A percentile compares a stretch with the other conserved stretches of the same genome.
Evolutionary conservation across 2,329 filamentous ascomycete species (phyloP).

Genomic region (Saccharata proteae): DNA sequence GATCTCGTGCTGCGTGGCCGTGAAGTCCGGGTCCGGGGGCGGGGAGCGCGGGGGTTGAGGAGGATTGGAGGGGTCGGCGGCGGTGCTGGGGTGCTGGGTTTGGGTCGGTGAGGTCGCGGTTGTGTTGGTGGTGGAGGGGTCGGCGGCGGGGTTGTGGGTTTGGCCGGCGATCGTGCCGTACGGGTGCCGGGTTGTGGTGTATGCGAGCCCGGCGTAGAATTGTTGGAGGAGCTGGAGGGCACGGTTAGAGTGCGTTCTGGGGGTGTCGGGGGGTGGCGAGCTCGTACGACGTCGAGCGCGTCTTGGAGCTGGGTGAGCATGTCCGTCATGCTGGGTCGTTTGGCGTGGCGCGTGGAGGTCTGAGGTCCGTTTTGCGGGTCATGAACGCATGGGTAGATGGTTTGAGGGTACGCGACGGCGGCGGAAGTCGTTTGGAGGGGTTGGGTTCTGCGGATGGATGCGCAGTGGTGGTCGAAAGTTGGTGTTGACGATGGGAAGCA

Average conservation of each 20-base stretch:
- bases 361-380: too few species aligned
- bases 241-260: background rate
- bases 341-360: too few species aligned
- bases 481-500: too few species aligned
- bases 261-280: background rate
- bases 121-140: slow-evolving; percentile 14
- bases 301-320: slow-evolving; percentile 75
- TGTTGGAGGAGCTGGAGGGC: slow-evolving; percentile 17
- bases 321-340: slow-evolving; percentile 56
- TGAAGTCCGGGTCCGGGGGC: slow-evolving; percentile 6
- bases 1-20: slow-evolving; percentile 44
- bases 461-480: too few species aligned
- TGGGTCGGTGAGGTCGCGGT: slow-evolving; percentile 5
- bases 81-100: slow-evolving; percentile 11
- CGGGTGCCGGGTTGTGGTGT: slow-evolving; percentile 31
- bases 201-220: slow-evolving; percentile 34
- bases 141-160: slow-evolving; percentile 23
- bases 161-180: slow-evolving; percentile 31
- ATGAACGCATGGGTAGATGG: too few species aligned
- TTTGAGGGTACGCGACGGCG: too few species aligned
- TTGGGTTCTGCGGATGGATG: too few species aligned
- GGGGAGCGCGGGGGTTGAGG: slow-evolving; percentile 5
- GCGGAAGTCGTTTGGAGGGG: too few species aligned
- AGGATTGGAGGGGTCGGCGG: slow-evolving; percentile 9
- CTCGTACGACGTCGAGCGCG: slow-evolving; percentile 66